These are phyloP conservation scores for Paramecium primaurelia DNA, from an alignment of 73 alveolate species.

Conservation along the genomic window DNA sequence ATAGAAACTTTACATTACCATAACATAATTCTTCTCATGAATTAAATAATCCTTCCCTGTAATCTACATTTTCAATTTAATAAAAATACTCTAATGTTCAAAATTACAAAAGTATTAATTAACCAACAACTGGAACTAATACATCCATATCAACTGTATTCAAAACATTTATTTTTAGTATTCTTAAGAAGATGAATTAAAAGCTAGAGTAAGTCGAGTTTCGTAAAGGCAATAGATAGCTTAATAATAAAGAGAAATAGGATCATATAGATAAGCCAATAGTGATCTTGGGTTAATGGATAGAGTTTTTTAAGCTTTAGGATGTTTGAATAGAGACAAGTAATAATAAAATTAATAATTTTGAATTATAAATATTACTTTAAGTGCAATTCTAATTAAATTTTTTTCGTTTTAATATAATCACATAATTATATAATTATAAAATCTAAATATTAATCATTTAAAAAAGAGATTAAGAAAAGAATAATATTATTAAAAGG, in stretches of 20 bases:
- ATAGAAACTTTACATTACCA: neutral
- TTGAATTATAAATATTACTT: neutral
- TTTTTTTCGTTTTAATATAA: neutral
- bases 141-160: neutral
- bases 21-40: neutral
- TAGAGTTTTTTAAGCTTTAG: slow-evolving; percentile 48
- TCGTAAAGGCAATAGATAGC: neutral
- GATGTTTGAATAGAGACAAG: slow-evolving; percentile 59
- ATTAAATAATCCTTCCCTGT: neutral
- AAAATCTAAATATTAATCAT: too few species aligned
- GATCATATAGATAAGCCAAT: neutral
- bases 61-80: neutral
- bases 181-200: slow-evolving; percentile 12
- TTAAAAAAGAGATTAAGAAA: too few species aligned
- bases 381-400: neutral
- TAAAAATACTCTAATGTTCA: neutral
- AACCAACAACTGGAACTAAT: neutral
- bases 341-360: neutral
- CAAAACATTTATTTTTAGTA: neutral
- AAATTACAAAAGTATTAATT: neutral
- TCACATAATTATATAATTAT: too few species aligned
- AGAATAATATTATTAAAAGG: neutral
- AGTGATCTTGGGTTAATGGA: slow-evolving; percentile 58
- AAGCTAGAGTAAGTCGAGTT: slow-evolving; percentile 31
- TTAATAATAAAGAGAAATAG: slow-evolving; percentile 35